phyloP scores from a whole-genome alignment of 2,329 filamentous ascomycete species.

The Magnaporthiopsis incrustans region DNA sequence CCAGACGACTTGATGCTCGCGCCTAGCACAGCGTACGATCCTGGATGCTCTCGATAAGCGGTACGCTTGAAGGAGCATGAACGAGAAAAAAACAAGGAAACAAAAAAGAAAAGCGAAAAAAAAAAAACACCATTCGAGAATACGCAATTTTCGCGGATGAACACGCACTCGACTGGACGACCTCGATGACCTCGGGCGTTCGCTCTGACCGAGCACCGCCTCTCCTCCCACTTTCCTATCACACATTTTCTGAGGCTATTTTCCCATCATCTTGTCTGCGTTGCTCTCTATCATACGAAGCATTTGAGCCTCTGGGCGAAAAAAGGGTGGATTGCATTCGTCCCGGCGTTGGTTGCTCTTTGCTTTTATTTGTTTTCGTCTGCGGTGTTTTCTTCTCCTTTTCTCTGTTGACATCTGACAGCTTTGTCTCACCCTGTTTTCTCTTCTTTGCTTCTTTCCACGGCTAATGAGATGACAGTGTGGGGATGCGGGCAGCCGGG shows the following conservation, averaged over 20 bases:
- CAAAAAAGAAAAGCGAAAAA: neutral
- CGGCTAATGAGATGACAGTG: neutral
- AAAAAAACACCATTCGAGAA: too few species aligned
- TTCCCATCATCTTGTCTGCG: neutral
- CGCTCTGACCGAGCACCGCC: neutral
- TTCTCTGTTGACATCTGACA: neutral
- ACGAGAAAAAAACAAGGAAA: neutral
- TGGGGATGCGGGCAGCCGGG: neutral
- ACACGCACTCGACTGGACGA: neutral
- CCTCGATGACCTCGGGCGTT: neutral
- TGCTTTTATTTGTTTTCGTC: neutral
- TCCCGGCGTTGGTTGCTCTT: neutral
- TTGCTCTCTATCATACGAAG: neutral
- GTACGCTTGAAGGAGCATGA: too few species aligned
- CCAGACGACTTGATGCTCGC: constrained; percentile 37
- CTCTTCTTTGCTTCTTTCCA: neutral
- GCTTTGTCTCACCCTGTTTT: too few species aligned
- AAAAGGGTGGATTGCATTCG: constrained; percentile 2
- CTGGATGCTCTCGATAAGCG: too few species aligned
- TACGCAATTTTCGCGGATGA: too few species aligned
- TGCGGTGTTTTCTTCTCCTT: neutral
- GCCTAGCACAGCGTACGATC: constrained; percentile 6
- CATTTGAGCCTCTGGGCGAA: neutral
- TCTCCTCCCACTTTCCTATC: neutral
- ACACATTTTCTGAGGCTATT: too few species aligned